phyloP scores from a whole-genome alignment of 306 rosid genomes.

The Malus sieversii region DNA sequence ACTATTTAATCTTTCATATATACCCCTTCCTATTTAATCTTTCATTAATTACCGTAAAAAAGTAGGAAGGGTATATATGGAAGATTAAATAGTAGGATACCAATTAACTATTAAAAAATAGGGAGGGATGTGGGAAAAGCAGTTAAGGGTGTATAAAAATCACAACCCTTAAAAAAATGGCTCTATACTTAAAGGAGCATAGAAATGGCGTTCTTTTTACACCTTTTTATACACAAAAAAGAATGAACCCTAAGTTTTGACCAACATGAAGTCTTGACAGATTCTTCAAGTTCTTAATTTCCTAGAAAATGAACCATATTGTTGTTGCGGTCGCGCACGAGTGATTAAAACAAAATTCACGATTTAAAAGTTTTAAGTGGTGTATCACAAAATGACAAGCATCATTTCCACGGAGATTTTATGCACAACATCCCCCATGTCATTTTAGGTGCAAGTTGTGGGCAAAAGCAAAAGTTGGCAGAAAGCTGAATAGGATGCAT shows the following conservation, averaged over 20 bases:
- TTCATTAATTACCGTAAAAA: too few species aligned
- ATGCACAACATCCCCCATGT: conserved; percentile 1
- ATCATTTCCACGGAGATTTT: not conserved
- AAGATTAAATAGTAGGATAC: too few species aligned
- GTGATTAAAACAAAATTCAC: not conserved
- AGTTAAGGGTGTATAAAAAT: too few species aligned
- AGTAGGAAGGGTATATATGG: too few species aligned
- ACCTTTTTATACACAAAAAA: not conserved
- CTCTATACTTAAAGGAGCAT: too few species aligned
- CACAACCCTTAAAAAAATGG: too few species aligned
- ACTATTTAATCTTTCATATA: too few species aligned
- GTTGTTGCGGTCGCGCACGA: not conserved
- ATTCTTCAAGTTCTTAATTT: not conserved
- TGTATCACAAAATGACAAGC: not conserved
- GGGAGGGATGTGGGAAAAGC: too few species aligned
- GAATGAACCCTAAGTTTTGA: not conserved
- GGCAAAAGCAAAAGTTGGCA: conserved; percentile 18
- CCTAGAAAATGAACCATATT: not conserved
- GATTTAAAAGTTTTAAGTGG: not conserved
- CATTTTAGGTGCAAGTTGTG: conserved; percentile 25
- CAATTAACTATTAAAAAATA: too few species aligned
- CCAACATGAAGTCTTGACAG: not conserved
- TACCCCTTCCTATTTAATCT: too few species aligned
- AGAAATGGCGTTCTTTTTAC: not conserved
- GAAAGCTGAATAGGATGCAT: not conserved